These are phyloP conservation scores for Smallanthus sonchifolius DNA, from an alignment of 129 eudicot genomes.

Conservation along the genomic window DNA sequence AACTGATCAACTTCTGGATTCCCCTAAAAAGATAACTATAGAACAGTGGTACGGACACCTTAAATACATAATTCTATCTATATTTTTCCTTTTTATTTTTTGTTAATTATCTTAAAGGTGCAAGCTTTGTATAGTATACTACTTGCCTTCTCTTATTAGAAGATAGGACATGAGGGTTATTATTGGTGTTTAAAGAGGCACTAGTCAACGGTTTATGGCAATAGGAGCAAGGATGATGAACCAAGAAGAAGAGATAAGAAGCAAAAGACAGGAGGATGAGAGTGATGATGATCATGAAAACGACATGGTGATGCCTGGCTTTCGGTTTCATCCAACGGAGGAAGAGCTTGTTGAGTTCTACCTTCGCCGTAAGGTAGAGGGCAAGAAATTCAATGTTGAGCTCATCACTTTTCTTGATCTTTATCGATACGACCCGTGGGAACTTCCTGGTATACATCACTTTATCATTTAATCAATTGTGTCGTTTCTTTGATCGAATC, in stretches of 20 bases:
- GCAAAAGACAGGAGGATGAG: constrained; percentile 10
- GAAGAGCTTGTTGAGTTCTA: constrained; percentile 97
- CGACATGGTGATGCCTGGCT: constrained; percentile 96
- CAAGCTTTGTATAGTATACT: not conserved
- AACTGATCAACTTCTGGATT: not conserved
- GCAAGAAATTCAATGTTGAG: constrained; percentile 87
- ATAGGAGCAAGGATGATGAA: constrained; percentile 6
- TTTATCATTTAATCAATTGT: not conserved
- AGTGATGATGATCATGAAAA: constrained; percentile 56
- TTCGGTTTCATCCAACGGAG: constrained; percentile 94
- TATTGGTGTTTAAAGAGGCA: not conserved
- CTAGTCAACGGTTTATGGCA: constrained; percentile 10
- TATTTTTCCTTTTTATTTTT: not conserved
- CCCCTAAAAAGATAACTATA: not conserved
- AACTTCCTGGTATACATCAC: constrained; percentile 73
- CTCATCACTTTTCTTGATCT: constrained; percentile 98
- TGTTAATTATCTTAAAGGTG: not conserved
- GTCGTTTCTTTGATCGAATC: not conserved
- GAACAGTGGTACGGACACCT: constrained; percentile 9
- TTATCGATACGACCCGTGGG: constrained; percentile 98
- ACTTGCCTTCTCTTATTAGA: not conserved
- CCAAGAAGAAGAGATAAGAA: constrained; percentile 6
- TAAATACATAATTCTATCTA: not conserved
- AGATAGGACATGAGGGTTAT: not conserved
- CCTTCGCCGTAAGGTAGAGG: constrained; percentile 99